Conservation (phyloP, 306 rosid genomes). For the Arachis stenosperma region DNA sequence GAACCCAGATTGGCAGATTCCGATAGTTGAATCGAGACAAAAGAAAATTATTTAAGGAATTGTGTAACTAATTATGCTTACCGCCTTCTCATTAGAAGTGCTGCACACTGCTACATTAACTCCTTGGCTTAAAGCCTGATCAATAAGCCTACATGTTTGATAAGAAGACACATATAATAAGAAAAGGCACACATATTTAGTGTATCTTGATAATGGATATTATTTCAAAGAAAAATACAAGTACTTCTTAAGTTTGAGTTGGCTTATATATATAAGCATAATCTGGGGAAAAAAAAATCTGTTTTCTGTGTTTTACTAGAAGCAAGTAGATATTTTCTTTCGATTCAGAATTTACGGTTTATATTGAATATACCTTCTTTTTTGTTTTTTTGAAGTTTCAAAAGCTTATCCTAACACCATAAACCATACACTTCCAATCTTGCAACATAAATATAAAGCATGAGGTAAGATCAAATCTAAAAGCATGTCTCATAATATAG, state of each 20-base stretch:
- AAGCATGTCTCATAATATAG: no score
- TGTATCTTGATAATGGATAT: conserved; percentile 5
- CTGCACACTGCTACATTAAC: conserved; percentile 98
- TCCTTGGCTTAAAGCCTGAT: conserved; percentile 87
- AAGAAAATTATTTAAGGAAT: conserved; percentile 37
- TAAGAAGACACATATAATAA: conserved; percentile 33
- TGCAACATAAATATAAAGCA: no score
- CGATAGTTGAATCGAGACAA: conserved; percentile 1
- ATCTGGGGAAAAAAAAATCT: neutral
- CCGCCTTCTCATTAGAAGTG: conserved; percentile 99
- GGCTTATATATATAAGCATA: neutral
- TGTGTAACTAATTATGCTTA: conserved; percentile 66
- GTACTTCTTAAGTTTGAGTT: no score
- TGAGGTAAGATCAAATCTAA: no score
- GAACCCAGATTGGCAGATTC: conserved; percentile 20
- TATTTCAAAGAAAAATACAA: no score
- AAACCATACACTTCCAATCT: no score
- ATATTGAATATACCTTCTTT: no score
- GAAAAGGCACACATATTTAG: conserved; percentile 23
- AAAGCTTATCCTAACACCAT: no score
- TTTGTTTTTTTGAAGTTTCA: no score
- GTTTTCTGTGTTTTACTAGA: no score
- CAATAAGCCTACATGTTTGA: conserved; percentile 70
- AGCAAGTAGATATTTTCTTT: no score
- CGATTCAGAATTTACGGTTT: no score